Evolutionary conservation across 441 rosid species (phyloP).

Genomic region (Pelargonium australe): DNA sequence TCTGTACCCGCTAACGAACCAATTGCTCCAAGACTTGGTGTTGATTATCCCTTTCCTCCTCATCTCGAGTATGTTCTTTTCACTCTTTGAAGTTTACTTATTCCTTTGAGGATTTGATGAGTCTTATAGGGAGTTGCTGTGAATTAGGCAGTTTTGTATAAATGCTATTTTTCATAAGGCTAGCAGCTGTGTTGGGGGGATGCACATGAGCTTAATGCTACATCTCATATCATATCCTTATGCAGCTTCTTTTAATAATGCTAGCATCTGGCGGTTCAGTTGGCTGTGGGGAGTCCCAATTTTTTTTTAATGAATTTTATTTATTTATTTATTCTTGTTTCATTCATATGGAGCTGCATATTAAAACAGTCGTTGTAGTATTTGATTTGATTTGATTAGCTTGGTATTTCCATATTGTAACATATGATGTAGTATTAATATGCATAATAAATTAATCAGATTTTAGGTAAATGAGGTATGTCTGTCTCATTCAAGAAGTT

Average conservation of each 20-base stretch:
- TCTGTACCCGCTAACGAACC: slow-evolving; percentile 42
- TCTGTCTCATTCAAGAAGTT: not conserved
- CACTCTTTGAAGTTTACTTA: slow-evolving; percentile 6
- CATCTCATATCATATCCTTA: not conserved
- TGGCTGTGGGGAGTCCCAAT: no score
- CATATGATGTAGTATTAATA: not conserved
- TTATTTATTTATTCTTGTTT: not conserved
- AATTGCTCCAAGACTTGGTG: slow-evolving; percentile 83
- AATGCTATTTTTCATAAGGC: not conserved
- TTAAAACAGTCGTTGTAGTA: no score
- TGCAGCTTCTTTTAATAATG: not conserved
- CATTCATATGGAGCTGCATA: not conserved
- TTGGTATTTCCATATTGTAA: not conserved
- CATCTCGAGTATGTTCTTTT: slow-evolving; percentile 61
- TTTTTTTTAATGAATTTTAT: not conserved
- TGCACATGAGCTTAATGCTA: not conserved
- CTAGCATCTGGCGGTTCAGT: not conserved
- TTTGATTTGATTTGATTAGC: not conserved
- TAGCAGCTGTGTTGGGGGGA: not conserved
- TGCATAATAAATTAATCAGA: not conserved
- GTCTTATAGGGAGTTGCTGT: not conserved
- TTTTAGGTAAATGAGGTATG: not conserved
- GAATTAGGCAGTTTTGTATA: not conserved
- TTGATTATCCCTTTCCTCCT: slow-evolving; percentile 91
- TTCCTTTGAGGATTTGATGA: slow-evolving; percentile 2